A percentile compares a stretch with the other conserved stretches of the same genome.
These are phyloP conservation scores for Tuctoria greenei DNA, from an alignment of 176 grass and related monocot genomes.

Conservation along the genomic window DNA sequence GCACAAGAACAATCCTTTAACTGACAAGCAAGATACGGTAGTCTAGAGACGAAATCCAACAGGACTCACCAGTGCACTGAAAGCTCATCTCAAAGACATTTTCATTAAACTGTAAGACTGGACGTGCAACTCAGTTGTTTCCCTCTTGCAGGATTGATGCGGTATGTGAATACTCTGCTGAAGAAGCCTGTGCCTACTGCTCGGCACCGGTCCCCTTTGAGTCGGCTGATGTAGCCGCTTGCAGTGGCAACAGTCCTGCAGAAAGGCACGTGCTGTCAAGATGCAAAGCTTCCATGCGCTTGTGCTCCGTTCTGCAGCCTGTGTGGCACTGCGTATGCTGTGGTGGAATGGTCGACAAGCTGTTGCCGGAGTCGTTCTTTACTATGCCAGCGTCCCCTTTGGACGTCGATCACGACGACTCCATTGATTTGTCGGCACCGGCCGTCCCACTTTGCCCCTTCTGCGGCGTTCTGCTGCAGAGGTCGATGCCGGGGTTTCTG, in stretches of 20 bases:
- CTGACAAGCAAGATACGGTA: background rate
- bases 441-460: slow-evolving; percentile 50
- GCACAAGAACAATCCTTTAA: background rate
- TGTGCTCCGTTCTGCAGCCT: slow-evolving; percentile 52
- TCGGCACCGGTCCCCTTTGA: slow-evolving; percentile 54
- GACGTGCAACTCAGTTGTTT: background rate
- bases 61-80: background rate
- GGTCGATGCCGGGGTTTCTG: slow-evolving; percentile 58
- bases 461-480: slow-evolving; percentile 65
- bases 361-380: slow-evolving; percentile 52
- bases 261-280: slow-evolving; percentile 57
- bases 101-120: background rate
- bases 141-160: slow-evolving; percentile 42
- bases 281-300: slow-evolving; percentile 59
- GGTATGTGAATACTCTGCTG: slow-evolving; percentile 35
- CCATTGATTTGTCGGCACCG: background rate
- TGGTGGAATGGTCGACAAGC: slow-evolving; percentile 47
- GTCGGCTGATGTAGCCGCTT: slow-evolving; percentile 52
- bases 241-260: slow-evolving; percentile 20
- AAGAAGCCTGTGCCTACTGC: slow-evolving; percentile 70
- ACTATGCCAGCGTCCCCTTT: slow-evolving; percentile 31
- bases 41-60: background rate
- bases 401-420: slow-evolving; percentile 19
- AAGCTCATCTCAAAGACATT: background rate
- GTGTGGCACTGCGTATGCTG: slow-evolving; percentile 71